These are phyloP conservation scores for Canariomyces notabilis DNA, from an alignment of 2,329 filamentous ascomycete species.

Conservation along the genomic window DNA sequence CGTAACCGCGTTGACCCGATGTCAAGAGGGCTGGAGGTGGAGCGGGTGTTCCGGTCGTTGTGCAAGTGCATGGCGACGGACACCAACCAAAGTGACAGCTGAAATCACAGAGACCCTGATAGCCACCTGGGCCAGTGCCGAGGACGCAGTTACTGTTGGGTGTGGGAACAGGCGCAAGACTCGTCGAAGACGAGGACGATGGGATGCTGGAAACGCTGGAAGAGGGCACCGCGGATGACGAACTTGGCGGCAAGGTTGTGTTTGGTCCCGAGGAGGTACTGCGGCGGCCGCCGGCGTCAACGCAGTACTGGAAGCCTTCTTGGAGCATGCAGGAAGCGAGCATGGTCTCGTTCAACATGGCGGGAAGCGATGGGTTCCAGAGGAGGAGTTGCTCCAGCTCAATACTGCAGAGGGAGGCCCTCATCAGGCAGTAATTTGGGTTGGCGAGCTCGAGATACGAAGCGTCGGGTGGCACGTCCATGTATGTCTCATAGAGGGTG, in stretches of 20 bases:
- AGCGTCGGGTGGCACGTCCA: slow-evolving; percentile 2
- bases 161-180: slow-evolving; percentile 1
- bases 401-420: neutral
- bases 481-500: neutral
- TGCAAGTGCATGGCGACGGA: too few relatives aligned
- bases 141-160: slow-evolving; percentile 2
- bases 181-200: too few relatives aligned
- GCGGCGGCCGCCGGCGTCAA: neutral
- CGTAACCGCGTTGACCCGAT: too few relatives aligned
- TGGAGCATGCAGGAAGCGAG: slow-evolving; percentile 1
- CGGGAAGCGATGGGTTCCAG: slow-evolving; percentile 1
- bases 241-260: slow-evolving; percentile 4
- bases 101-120: slow-evolving; percentile 1
- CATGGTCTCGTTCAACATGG: neutral
- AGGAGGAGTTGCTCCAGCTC: slow-evolving; percentile 3
- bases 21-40: too few relatives aligned
- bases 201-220: slow-evolving; percentile 2
- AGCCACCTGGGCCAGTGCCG: slow-evolving; percentile 1
- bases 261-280: slow-evolving; percentile 1
- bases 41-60: too few relatives aligned
- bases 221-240: slow-evolving; percentile 1
- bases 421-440: slow-evolving; percentile 1
- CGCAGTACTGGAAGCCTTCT: slow-evolving; percentile 1
- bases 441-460: slow-evolving; percentile 1
- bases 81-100: slow-evolving; percentile 2